Evolutionary conservation across 2,329 filamentous ascomycete species (phyloP).

Genomic region (Aspergillus aculeatus): DNA sequence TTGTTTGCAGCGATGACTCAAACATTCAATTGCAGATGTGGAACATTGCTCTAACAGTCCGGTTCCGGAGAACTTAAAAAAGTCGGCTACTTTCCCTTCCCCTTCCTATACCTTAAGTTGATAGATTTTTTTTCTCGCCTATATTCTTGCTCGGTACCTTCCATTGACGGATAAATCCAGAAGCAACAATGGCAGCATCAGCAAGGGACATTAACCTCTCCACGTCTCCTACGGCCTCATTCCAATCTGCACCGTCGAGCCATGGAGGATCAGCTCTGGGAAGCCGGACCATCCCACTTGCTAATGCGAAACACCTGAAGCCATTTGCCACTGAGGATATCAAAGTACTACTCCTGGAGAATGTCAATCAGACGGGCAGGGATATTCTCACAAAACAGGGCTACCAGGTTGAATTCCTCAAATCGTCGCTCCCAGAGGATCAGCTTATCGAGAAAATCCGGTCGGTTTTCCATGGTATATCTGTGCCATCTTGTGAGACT

Average conservation of each 20-base stretch:
- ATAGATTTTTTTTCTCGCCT: neutral
- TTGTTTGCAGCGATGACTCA: slow-evolving; percentile 4
- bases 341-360: slow-evolving; percentile 93
- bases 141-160: neutral
- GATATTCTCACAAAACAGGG: slow-evolving; percentile 81
- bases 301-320: slow-evolving; percentile 73
- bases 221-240: slow-evolving; percentile 70
- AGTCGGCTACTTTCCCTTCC: neutral
- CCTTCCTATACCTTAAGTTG: neutral
- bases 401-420: slow-evolving; percentile 92
- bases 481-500: neutral
- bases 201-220: slow-evolving; percentile 59
- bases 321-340: slow-evolving; percentile 95
- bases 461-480: slow-evolving; percentile 48
- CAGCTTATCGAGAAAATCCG: slow-evolving; percentile 95
- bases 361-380: slow-evolving; percentile 86
- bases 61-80: slow-evolving; percentile 15
- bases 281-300: slow-evolving; percentile 43
- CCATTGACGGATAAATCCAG: neutral
- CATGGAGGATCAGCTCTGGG: slow-evolving; percentile 51
- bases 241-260: slow-evolving; percentile 70
- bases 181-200: slow-evolving; percentile 24
- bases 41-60: slow-evolving; percentile 8
- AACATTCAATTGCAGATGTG: neutral
- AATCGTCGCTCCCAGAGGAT: slow-evolving; percentile 85